These are phyloP conservation scores for Candida alai DNA, from an alignment of 805 yeast genomes.

Conservation along the genomic window DNA sequence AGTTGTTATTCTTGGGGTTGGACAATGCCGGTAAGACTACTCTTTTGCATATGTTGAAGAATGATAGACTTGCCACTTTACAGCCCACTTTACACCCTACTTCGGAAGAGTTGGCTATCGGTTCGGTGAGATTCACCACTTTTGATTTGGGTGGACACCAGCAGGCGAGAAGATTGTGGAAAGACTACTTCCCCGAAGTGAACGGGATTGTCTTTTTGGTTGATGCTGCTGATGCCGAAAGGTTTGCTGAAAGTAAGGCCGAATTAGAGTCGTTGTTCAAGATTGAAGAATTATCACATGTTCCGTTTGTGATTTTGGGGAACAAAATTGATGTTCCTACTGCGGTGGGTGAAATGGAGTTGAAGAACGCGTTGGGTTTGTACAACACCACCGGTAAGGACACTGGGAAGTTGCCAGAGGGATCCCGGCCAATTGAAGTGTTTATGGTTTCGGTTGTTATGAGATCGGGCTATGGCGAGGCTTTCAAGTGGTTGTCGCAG, in stretches of 20 bases:
- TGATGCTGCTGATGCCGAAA: slow-evolving; percentile 94
- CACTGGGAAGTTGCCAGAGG: slow-evolving; percentile 60
- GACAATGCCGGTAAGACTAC: slow-evolving; percentile 49
- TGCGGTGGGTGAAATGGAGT: slow-evolving; percentile 93
- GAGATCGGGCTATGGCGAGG: slow-evolving; percentile 99
- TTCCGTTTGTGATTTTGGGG: slow-evolving; percentile 92
- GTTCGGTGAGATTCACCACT: slow-evolving; percentile 94
- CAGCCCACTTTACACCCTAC: slow-evolving; percentile 99
- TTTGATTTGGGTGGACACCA: slow-evolving; percentile 98
- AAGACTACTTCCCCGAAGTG: slow-evolving; percentile 98
- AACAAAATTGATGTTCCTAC: slow-evolving; percentile 93
- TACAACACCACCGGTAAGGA: slow-evolving; percentile 81
- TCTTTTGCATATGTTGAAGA: slow-evolving; percentile 51
- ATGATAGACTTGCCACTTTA: slow-evolving; percentile 95
- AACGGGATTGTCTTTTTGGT: slow-evolving; percentile 95
- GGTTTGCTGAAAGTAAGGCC: slow-evolving; percentile 91
- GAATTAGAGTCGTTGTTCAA: slow-evolving; percentile 91
- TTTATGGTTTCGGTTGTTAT: slow-evolving; percentile 97
- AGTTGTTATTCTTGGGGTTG: slow-evolving; percentile 43
- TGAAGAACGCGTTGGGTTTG: slow-evolving; percentile 85
- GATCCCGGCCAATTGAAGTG: slow-evolving; percentile 88
- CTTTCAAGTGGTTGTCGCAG: slow-evolving; percentile 97
- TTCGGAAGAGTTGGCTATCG: slow-evolving; percentile 95
- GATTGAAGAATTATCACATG: slow-evolving; percentile 84
- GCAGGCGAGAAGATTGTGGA: slow-evolving; percentile 99